phyloP scores from a whole-genome alignment of 192 early-diverging fungal species.

The Backusella sp. region DNA sequence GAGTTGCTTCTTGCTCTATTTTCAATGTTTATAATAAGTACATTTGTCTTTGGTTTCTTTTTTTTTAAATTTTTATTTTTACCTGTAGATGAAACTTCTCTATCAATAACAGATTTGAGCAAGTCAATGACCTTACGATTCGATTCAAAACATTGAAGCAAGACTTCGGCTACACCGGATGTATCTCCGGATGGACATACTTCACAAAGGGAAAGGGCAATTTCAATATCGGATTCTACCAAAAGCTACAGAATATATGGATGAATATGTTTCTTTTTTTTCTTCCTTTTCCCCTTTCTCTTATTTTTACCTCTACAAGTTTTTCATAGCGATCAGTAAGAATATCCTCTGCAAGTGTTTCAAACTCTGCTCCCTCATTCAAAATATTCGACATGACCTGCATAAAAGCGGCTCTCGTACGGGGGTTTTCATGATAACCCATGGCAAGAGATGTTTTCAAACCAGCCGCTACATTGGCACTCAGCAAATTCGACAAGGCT shows the following conservation, averaged over 20 bases:
- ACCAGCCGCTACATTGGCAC: conserved; percentile 79
- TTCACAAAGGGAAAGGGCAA: conserved; percentile 68
- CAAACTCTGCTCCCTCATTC: conserved; percentile 63
- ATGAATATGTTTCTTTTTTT: background rate
- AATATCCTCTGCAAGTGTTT: conserved; percentile 56
- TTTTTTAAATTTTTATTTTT: background rate
- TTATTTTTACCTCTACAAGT: conserved; percentile 51
- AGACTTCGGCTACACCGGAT: conserved; percentile 66
- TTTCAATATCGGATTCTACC: conserved; percentile 55
- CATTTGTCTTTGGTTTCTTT: background rate
- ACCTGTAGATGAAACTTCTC: conserved; percentile 72
- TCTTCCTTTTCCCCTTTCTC: conserved; percentile 27
- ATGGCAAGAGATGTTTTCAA: conserved; percentile 72
- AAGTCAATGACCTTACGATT: conserved; percentile 53
- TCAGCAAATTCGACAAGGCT: conserved; percentile 73
- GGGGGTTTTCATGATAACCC: conserved; percentile 76
- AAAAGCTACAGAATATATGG: conserved; percentile 31
- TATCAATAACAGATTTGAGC: conserved; percentile 61
- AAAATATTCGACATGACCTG: conserved; percentile 79
- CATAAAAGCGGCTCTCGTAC: conserved; percentile 73
- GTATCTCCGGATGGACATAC: conserved; percentile 69
- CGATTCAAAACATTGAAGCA: conserved; percentile 70
- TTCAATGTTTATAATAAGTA: background rate
- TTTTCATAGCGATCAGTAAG: conserved; percentile 60
- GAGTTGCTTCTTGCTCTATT: conserved; percentile 55